Conservation (phyloP, 768 basidiomycete species). For the Boletus vinaceobasis region DNA sequence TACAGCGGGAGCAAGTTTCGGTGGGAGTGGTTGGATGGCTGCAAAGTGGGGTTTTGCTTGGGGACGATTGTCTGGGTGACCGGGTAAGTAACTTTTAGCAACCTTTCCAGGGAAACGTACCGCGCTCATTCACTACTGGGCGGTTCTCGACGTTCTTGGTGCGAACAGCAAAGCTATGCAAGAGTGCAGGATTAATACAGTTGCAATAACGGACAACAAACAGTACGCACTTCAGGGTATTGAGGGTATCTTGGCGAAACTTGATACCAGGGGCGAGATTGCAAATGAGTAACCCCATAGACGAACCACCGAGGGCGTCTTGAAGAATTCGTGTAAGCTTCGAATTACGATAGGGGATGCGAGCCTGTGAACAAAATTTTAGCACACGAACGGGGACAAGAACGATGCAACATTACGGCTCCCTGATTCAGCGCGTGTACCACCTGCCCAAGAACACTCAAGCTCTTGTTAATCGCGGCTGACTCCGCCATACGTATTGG, state of each 20-base stretch:
- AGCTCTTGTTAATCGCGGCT: constrained; percentile 84
- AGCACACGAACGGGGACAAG: constrained; percentile 1
- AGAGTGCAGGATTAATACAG: not conserved
- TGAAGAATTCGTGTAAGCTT: constrained; percentile 87
- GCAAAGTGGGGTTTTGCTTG: constrained; percentile 62
- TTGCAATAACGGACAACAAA: not conserved
- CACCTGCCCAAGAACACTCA: constrained; percentile 84
- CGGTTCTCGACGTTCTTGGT: constrained; percentile 88
- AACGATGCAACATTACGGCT: constrained; percentile 40
- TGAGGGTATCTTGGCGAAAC: constrained; percentile 83
- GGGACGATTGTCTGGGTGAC: constrained; percentile 51
- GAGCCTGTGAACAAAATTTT: constrained; percentile 41
- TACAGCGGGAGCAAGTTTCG: constrained; percentile 43
- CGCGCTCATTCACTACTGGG: constrained; percentile 73
- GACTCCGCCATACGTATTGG: constrained; percentile 85
- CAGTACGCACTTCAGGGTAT: constrained; percentile 76
- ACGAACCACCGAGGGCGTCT: constrained; percentile 83
- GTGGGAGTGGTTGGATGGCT: constrained; percentile 49
- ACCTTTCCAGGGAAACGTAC: constrained; percentile 35
- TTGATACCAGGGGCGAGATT: constrained; percentile 81
- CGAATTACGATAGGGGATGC: constrained; percentile 87
- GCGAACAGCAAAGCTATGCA: constrained; percentile 67
- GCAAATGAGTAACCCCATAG: constrained; percentile 78
- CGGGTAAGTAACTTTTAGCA: not conserved
- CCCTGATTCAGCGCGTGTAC: constrained; percentile 80